These are phyloP conservation scores for Neophaeococcomyces aloes DNA, from an alignment of 2,329 filamentous ascomycete species.

Conservation along the genomic window DNA sequence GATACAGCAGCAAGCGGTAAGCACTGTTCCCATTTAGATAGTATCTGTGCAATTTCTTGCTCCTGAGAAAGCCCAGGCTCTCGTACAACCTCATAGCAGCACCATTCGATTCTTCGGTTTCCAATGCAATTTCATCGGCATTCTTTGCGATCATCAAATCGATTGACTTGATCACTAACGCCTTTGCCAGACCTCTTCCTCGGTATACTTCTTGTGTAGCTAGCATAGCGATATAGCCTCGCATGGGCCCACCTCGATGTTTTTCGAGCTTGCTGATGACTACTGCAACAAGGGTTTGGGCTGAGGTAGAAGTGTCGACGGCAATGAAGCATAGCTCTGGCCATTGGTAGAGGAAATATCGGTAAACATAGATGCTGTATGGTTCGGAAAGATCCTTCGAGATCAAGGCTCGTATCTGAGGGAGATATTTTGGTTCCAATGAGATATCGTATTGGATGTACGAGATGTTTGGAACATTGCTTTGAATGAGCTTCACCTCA, in stretches of 20 bases:
- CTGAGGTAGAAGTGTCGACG: slow-evolving; percentile 34
- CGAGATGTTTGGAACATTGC: slow-evolving; percentile 27
- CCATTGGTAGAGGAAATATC: slow-evolving; percentile 98
- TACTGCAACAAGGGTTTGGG: slow-evolving; percentile 67
- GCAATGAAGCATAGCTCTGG: slow-evolving; percentile 95
- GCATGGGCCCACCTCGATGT: slow-evolving; percentile 72
- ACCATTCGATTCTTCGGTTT: slow-evolving; percentile 88
- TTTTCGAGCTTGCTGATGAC: slow-evolving; percentile 90
- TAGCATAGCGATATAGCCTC: slow-evolving; percentile 97
- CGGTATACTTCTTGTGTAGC: slow-evolving; percentile 74
- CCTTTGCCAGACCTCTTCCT: slow-evolving; percentile 77
- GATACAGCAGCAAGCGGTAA: slow-evolving; percentile 72
- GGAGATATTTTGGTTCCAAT: slow-evolving; percentile 58
- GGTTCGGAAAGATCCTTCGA: slow-evolving; percentile 94
- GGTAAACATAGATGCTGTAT: slow-evolving; percentile 98
- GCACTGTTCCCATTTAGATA: slow-evolving; percentile 95
- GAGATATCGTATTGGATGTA: slow-evolving; percentile 51
- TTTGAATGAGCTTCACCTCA: slow-evolving; percentile 11
- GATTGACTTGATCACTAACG: slow-evolving; percentile 78
- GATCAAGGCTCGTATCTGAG: slow-evolving; percentile 82
- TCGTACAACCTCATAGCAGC: slow-evolving; percentile 90
- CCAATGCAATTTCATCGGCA: slow-evolving; percentile 89
- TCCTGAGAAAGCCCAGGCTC: slow-evolving; percentile 77
- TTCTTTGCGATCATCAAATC: slow-evolving; percentile 75
- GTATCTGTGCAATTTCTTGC: slow-evolving; percentile 87